These are phyloP conservation scores for Polychaeton citri DNA, from an alignment of 2,329 filamentous ascomycete genomes.

Conservation along the genomic window DNA sequence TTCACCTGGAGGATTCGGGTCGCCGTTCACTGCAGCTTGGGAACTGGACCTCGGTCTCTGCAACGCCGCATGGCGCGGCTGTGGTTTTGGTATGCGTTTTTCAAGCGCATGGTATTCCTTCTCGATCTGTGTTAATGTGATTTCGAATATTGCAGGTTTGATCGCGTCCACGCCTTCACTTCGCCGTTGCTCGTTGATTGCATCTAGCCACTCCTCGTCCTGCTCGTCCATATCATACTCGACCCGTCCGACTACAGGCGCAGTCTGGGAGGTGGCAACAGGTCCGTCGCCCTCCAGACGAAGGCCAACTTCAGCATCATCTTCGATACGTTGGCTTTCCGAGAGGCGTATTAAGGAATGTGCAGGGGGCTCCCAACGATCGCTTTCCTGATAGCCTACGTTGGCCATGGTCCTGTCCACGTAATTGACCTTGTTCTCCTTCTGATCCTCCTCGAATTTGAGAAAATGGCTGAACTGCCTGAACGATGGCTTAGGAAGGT, in stretches of 20 bases:
- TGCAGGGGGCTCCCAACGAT: constrained; percentile 70
- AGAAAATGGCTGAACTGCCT: constrained; percentile 67
- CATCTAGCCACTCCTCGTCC: constrained; percentile 88
- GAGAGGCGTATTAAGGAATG: constrained; percentile 52
- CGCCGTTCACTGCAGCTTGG: constrained; percentile 88
- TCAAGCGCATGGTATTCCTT: constrained; percentile 97
- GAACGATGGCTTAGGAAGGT: constrained; percentile 62
- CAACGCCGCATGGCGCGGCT: constrained; percentile 89
- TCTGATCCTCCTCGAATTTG: constrained; percentile 70
- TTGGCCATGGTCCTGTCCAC: constrained; percentile 95
- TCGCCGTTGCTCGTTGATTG: constrained; percentile 65
- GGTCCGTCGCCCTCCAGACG: constrained; percentile 42
- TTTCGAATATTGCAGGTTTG: constrained; percentile 88
- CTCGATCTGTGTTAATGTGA: constrained; percentile 96
- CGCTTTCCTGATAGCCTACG: constrained; percentile 89
- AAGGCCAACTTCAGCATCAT: constrained; percentile 41
- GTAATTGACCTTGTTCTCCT: constrained; percentile 68
- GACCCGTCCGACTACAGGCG: constrained; percentile 55
- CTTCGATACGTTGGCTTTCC: constrained; percentile 50
- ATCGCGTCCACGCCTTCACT: constrained; percentile 65
- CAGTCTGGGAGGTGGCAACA: constrained; percentile 39
- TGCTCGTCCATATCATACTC: constrained; percentile 99
- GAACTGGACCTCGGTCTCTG: constrained; percentile 87
- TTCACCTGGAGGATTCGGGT: constrained; percentile 66
- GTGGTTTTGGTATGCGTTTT: constrained; percentile 92